Conservation (phyloP, 73 alveolate species). For the Breviolum minutum region DNA sequence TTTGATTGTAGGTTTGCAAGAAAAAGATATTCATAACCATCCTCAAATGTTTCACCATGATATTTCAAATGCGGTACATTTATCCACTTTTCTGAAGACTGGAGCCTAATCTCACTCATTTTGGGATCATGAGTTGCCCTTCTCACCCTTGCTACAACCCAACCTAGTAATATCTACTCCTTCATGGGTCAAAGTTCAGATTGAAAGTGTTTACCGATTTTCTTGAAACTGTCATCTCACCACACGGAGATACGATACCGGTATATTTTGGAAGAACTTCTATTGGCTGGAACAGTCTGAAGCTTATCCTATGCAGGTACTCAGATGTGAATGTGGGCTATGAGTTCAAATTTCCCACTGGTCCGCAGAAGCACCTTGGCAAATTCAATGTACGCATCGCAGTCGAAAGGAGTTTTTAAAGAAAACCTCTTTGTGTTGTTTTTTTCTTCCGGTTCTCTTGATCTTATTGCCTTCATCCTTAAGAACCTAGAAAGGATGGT, state of each 20-base stretch:
- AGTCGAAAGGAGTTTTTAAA: neutral
- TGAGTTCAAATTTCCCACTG: constrained; percentile 82
- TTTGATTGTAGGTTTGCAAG: neutral
- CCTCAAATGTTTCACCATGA: neutral
- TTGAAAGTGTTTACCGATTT: neutral
- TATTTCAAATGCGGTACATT: neutral
- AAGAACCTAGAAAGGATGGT: no score
- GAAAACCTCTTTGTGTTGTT: no score
- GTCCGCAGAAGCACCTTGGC: constrained; percentile 65
- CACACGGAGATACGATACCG: neutral
- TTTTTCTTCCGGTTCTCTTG: no score
- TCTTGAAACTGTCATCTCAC: neutral
- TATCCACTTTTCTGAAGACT: neutral
- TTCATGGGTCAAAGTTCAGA: neutral
- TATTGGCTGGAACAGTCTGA: neutral
- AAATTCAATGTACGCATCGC: neutral
- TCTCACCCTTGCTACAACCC: no score
- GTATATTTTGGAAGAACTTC: neutral
- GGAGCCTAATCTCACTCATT: neutral
- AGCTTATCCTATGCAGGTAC: constrained; percentile 2
- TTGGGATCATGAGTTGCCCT: no score
- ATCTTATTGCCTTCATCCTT: no score
- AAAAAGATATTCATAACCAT: neutral
- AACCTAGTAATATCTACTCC: neutral
- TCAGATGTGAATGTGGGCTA: constrained; percentile 71